Conservation (phyloP, 1,139 yeast species). For the Geotrichum bryndzae region DNA sequence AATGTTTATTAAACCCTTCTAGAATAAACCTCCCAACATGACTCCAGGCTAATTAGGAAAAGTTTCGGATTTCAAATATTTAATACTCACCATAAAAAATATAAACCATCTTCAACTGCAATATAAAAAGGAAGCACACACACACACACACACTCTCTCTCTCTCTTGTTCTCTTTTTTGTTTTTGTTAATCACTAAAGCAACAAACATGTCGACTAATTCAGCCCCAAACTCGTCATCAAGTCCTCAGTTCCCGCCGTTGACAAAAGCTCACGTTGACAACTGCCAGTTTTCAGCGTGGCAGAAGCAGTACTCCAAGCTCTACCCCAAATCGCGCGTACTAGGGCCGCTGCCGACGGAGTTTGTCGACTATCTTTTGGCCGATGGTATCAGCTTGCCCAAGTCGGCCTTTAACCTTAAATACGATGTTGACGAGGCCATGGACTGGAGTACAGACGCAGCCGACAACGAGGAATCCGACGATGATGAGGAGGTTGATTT, state of each 20-base stretch:
- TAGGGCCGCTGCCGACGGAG: slow-evolving; percentile 58
- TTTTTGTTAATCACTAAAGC: background rate
- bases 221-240: background rate
- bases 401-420: slow-evolving; percentile 19
- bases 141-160: too few relatives aligned
- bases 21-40: background rate
- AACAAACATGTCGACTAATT: background rate
- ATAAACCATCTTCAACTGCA: too few relatives aligned
- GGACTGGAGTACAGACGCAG: slow-evolving; percentile 34
- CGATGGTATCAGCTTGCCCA: slow-evolving; percentile 72
- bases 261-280: slow-evolving; percentile 43
- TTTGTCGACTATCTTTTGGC: slow-evolving; percentile 66
- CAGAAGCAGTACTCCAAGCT: slow-evolving; percentile 47
- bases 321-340: slow-evolving; percentile 48
- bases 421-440: slow-evolving; percentile 25
- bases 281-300: slow-evolving; percentile 76
- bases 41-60: background rate
- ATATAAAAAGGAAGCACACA: too few relatives aligned
- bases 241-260: slow-evolving; percentile 8
- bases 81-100: background rate
- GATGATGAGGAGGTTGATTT: slow-evolving; percentile 43
- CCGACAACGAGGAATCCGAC: slow-evolving; percentile 56
- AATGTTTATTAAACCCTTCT: background rate
- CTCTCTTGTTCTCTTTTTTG: background rate
- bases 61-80: background rate